Conservation (phyloP, 106 monocot species). For the Dendrobium catenatum region DNA sequence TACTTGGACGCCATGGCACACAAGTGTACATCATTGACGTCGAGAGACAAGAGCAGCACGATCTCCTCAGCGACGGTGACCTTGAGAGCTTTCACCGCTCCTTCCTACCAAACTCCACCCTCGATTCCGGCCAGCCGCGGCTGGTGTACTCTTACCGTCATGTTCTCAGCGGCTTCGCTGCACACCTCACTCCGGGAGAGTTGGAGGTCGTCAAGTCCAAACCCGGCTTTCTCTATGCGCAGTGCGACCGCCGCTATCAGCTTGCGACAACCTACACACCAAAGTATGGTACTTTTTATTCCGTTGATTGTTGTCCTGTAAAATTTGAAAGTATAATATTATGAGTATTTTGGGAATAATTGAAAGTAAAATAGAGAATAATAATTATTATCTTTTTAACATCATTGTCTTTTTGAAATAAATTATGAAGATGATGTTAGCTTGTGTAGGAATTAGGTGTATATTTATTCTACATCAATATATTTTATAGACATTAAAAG, state of each 20-base stretch:
- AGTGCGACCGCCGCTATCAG: neutral
- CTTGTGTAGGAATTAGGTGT: neutral
- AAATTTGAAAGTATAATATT: too few relatives aligned
- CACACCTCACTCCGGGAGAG: conserved; percentile 15
- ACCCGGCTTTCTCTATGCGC: conserved; percentile 13
- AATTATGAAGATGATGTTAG: neutral
- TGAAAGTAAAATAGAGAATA: neutral
- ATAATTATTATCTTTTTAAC: neutral
- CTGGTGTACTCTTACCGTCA: conserved; percentile 23
- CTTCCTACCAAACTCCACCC: conserved; percentile 18
- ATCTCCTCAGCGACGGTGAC: conserved; percentile 4
- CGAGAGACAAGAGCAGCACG: neutral
- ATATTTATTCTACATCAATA: neutral
- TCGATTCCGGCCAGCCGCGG: neutral
- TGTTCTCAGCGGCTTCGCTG: conserved; percentile 28
- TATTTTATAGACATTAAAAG: neutral
- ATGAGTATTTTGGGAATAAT: too few relatives aligned
- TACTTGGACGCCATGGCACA: neutral
- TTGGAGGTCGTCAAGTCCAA: conserved; percentile 10
- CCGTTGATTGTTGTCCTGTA: neutral
- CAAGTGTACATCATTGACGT: neutral
- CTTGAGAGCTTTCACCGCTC: conserved; percentile 20
- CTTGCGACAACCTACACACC: conserved; percentile 28
- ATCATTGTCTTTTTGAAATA: neutral
- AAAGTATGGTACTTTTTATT: neutral